These are phyloP conservation scores for Patellifolia procumbens DNA, from an alignment of 179 eudicot genomes.

Conservation along the genomic window DNA sequence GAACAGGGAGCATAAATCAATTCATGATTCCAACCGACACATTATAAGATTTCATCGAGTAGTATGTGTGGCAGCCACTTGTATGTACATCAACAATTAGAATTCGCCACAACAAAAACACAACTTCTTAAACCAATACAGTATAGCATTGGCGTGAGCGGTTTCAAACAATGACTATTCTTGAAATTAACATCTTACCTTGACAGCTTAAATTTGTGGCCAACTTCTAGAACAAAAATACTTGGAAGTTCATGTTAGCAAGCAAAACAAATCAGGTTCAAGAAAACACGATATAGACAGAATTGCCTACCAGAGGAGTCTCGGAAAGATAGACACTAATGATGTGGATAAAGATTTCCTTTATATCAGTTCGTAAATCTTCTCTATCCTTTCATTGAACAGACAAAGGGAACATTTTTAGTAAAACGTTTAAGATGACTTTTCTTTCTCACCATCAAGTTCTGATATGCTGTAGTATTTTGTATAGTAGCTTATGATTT, in stretches of 20 bases:
- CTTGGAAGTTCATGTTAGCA: not conserved
- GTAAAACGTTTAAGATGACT: no score
- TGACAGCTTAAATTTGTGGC: not conserved
- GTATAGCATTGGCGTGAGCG: not conserved
- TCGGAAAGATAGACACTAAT: not conserved
- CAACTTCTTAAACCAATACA: not conserved
- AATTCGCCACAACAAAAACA: not conserved
- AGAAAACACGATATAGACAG: constrained; percentile 1
- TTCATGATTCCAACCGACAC: not conserved
- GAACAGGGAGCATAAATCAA: not conserved
- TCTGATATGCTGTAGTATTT: no score
- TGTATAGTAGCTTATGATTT: no score
- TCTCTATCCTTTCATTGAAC: no score
- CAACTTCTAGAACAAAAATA: not conserved
- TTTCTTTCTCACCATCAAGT: no score
- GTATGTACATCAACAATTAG: not conserved
- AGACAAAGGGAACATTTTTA: no score
- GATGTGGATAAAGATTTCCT: not conserved
- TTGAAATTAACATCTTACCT: not conserved
- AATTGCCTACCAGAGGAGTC: not conserved
- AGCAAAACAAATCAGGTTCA: not conserved
- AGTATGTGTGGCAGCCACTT: no score
- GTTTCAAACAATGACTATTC: not conserved
- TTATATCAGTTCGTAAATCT: not conserved
- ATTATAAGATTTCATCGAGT: no score